These are phyloP conservation scores for Glarea lozoyensis DNA, from an alignment of 495 filamentous ascomycete species.

Conservation along the genomic window DNA sequence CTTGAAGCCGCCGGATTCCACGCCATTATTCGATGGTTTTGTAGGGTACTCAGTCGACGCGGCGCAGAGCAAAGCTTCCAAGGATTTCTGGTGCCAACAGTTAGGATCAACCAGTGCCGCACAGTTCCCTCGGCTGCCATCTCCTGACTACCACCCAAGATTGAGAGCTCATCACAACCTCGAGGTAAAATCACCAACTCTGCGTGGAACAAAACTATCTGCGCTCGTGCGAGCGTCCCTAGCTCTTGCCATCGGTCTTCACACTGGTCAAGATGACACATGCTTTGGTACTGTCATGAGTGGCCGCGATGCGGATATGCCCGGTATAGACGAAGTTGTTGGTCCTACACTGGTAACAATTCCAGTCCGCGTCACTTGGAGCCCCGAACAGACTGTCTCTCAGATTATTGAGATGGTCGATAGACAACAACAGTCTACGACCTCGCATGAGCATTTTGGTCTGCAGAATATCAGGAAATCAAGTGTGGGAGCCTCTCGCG, in stretches of 20 bases:
- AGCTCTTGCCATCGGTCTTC: slow-evolving; percentile 42
- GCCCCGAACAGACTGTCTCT: slow-evolving; percentile 44
- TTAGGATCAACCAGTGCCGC: background rate
- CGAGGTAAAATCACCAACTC: background rate
- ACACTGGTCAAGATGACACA: slow-evolving; percentile 33
- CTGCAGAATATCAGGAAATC: slow-evolving; percentile 60
- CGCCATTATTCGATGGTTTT: background rate
- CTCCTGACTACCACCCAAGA: background rate
- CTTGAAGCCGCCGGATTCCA: no score
- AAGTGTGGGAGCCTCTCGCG: slow-evolving; percentile 50
- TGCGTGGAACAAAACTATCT: background rate
- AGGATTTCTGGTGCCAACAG: background rate
- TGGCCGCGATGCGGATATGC: slow-evolving; percentile 4
- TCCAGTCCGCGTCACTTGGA: slow-evolving; percentile 33
- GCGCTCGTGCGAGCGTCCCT: background rate
- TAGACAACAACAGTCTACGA: slow-evolving; percentile 38
- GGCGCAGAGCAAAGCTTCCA: background rate
- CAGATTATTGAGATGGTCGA: slow-evolving; percentile 45
- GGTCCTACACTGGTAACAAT: slow-evolving; percentile 9
- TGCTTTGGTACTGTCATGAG: slow-evolving; percentile 23
- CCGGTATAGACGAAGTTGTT: slow-evolving; percentile 1
- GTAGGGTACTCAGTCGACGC: background rate
- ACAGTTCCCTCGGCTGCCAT: background rate
- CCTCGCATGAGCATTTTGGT: slow-evolving; percentile 59
- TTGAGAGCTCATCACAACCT: background rate